These are phyloP conservation scores for Orychophragmus violaceus DNA, from an alignment of 345 rosid species.

Conservation along the genomic window DNA sequence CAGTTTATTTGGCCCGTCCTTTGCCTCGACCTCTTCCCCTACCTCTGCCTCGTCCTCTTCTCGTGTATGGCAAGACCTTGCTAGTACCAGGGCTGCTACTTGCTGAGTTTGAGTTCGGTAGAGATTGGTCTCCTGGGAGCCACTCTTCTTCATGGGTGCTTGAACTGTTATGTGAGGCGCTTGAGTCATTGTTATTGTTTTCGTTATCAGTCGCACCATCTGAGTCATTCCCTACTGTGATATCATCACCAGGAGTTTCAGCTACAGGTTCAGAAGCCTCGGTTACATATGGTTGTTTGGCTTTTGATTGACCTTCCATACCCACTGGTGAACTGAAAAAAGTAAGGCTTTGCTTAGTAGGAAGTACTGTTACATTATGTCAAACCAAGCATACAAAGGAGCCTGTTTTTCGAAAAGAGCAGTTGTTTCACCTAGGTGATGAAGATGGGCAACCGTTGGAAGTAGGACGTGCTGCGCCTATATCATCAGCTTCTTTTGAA, in stretches of 20 bases:
- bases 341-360: not conserved
- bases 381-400: not conserved
- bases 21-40: conserved; percentile 37
- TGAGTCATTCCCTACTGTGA: conserved; percentile 24
- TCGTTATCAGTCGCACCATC: conserved; percentile 1
- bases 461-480: conserved; percentile 22
- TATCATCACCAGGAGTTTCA: conserved; percentile 49
- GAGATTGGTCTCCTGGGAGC: conserved; percentile 29
- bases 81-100: conserved; percentile 26
- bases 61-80: conserved; percentile 35
- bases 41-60: conserved; percentile 32
- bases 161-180: conserved; percentile 46
- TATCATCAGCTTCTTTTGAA: conserved; percentile 35
- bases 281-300: conserved; percentile 26
- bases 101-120: conserved; percentile 32
- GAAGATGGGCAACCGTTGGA: conserved; percentile 51
- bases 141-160: conserved; percentile 48
- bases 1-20: conserved; percentile 19
- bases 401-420: not conserved
- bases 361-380: not conserved
- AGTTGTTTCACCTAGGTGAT: conserved; percentile 39
- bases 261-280: conserved; percentile 24
- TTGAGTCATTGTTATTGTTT: conserved; percentile 34
- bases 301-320: conserved; percentile 34
- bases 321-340: conserved; percentile 41